Evolutionary conservation across 768 basidiomycete genomes (phyloP).

Genomic region (Crassisporium funariophilum): DNA sequence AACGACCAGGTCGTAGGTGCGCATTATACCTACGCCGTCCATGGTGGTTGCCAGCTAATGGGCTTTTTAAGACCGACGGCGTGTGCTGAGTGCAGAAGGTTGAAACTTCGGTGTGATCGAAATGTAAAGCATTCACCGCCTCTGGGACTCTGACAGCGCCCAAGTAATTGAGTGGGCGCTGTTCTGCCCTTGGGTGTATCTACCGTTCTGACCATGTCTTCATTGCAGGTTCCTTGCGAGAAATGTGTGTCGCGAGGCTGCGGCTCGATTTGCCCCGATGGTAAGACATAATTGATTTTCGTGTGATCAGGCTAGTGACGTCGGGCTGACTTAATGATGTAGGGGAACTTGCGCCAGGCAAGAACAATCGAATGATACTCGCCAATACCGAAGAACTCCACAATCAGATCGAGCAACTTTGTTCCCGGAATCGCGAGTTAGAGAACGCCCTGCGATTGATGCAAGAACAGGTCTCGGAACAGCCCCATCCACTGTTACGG

Average conservation of each 20-base stretch:
- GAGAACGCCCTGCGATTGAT: constrained; percentile 57
- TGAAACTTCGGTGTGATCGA: constrained; percentile 69
- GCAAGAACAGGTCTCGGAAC: constrained; percentile 49
- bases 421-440: constrained; percentile 58
- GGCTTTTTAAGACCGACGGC: constrained; percentile 51
- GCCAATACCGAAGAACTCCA: constrained; percentile 75
- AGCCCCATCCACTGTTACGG: constrained; percentile 51
- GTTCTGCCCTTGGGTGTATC: constrained; percentile 12
- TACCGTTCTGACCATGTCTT: constrained; percentile 2
- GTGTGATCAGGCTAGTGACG: too few relatives aligned
- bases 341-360: constrained; percentile 61
- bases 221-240: constrained; percentile 70
- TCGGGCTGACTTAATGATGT: too few relatives aligned
- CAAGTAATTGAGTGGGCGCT: constrained; percentile 16
- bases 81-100: constrained; percentile 55
- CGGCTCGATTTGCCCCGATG: constrained; percentile 76
- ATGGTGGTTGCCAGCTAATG: constrained; percentile 1
- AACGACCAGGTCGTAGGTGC: constrained; percentile 35
- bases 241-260: constrained; percentile 78
- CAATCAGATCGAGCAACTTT: constrained; percentile 58
- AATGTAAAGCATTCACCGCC: constrained; percentile 40
- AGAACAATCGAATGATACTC: constrained; percentile 63
- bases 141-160: constrained; percentile 9
- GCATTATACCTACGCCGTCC: constrained; percentile 9
- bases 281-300: too few relatives aligned